phyloP scores from a whole-genome alignment of 129 eudicot species.

The Chrysanthemum lavandulifolium region DNA sequence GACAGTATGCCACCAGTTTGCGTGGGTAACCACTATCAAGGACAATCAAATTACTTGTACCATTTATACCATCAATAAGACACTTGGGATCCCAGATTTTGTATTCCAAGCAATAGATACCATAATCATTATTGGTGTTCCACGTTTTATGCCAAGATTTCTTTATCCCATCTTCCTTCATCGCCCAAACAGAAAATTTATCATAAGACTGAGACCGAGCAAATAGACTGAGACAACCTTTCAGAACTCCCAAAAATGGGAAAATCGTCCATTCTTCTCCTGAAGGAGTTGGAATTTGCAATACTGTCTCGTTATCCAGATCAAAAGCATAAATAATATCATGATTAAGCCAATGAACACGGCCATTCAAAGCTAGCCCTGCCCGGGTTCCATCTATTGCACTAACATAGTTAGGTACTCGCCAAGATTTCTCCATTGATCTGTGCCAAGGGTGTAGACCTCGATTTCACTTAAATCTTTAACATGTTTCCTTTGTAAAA shows the following conservation, averaged over 20 bases:
- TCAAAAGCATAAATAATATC: constrained; percentile 34
- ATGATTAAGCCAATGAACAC: constrained; percentile 25
- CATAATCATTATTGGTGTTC: not conserved
- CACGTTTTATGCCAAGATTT: constrained; percentile 36
- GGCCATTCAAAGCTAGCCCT: constrained; percentile 19
- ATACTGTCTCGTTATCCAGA: constrained; percentile 25
- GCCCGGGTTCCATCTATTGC: not conserved
- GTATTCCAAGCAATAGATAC: not conserved
- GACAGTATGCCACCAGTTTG: not conserved
- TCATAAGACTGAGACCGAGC: constrained; percentile 12
- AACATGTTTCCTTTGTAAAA: constrained; percentile 10
- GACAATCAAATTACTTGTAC: not conserved
- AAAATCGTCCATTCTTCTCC: not conserved
- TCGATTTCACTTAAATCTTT: constrained; percentile 14
- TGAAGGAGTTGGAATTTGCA: constrained; percentile 18
- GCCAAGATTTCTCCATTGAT: constrained; percentile 40
- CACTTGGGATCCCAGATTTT: not conserved
- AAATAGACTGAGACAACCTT: constrained; percentile 42
- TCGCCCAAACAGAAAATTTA: constrained; percentile 46
- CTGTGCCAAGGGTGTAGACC: constrained; percentile 49
- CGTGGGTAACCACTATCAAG: not conserved
- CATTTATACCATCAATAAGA: not conserved
- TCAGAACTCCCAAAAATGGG: constrained; percentile 27
- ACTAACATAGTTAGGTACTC: not conserved
- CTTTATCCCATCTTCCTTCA: constrained; percentile 49